Percentiles rank a stretch among this genome's conserved stretches.
Conservation (phyloP, 169 alveolate genomes). For the Cryptosporidium xiaoi region DNA sequence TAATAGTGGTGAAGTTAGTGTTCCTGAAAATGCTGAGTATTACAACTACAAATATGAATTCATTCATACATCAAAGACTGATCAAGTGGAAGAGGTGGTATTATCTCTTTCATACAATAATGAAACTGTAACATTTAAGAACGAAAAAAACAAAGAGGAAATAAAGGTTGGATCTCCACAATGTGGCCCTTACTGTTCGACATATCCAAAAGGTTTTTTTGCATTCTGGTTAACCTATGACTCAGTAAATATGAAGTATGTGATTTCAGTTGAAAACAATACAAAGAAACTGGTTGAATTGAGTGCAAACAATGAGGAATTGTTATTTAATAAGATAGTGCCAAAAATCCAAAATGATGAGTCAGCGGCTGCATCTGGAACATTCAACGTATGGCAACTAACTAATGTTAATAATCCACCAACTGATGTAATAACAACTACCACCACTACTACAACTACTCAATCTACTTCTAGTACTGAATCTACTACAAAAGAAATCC, state of each 20-base stretch:
- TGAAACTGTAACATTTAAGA: slow-evolving; percentile 26
- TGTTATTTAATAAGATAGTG: slow-evolving; percentile 15
- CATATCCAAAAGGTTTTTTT: slow-evolving; percentile 59
- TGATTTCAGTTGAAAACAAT: slow-evolving; percentile 31
- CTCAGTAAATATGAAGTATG: slow-evolving; percentile 6
- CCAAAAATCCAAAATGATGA: not conserved
- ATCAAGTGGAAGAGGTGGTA: slow-evolving; percentile 10
- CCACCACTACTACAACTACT: slow-evolving; percentile 57
- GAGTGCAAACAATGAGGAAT: slow-evolving; percentile 27
- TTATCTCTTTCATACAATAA: slow-evolving; percentile 18
- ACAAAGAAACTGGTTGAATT: slow-evolving; percentile 28
- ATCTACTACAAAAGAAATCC: not conserved
- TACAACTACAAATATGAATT: not conserved
- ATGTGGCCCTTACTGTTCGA: slow-evolving; percentile 70
- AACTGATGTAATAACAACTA: slow-evolving; percentile 17
- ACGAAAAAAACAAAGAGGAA: slow-evolving; percentile 1
- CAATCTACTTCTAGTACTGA: not conserved
- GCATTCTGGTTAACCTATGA: slow-evolving; percentile 57
- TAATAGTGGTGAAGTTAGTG: not conserved
- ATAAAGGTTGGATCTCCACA: slow-evolving; percentile 64
- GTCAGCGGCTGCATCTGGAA: not conserved
- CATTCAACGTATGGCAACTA: slow-evolving; percentile 53
- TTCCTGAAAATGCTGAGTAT: no score
- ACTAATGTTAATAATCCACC: slow-evolving; percentile 21
- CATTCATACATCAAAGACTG: not conserved